These are phyloP conservation scores for Ascochyta lentis DNA, from an alignment of 2,329 filamentous ascomycete genomes.

Conservation along the genomic window DNA sequence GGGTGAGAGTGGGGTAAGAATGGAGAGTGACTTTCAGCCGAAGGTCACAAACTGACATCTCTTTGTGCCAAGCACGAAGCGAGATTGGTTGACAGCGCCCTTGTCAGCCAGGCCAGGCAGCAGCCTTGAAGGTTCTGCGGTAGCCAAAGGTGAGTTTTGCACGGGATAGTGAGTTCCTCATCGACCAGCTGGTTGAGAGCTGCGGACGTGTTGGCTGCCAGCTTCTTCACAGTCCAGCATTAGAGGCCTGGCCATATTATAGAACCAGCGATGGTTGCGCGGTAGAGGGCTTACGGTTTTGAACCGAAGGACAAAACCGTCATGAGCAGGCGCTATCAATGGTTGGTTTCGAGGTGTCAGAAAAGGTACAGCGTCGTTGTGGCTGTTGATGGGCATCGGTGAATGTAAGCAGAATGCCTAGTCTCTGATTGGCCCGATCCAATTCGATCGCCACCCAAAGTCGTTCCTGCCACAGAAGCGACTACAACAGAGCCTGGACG, in stretches of 20 bases:
- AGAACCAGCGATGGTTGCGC: no score
- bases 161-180: no score
- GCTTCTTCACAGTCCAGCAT: no score
- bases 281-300: no score
- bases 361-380: neutral
- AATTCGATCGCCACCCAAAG: constrained; percentile 5
- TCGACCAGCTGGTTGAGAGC: no score
- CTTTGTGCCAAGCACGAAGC: neutral
- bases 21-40: neutral
- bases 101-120: no score
- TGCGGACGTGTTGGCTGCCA: no score
- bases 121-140: no score
- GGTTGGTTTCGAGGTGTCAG: neutral
- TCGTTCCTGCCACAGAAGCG: neutral
- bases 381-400: neutral
- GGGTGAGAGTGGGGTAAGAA: neutral
- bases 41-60: neutral
- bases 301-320: no score
- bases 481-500: neutral
- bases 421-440: constrained; percentile 14
- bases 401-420: neutral
- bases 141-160: no score
- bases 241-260: no score
- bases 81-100: neutral
- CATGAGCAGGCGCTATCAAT: neutral